These are phyloP conservation scores for Myxozyma mucilagina DNA, from an alignment of 805 yeast genomes.

Conservation along the genomic window DNA sequence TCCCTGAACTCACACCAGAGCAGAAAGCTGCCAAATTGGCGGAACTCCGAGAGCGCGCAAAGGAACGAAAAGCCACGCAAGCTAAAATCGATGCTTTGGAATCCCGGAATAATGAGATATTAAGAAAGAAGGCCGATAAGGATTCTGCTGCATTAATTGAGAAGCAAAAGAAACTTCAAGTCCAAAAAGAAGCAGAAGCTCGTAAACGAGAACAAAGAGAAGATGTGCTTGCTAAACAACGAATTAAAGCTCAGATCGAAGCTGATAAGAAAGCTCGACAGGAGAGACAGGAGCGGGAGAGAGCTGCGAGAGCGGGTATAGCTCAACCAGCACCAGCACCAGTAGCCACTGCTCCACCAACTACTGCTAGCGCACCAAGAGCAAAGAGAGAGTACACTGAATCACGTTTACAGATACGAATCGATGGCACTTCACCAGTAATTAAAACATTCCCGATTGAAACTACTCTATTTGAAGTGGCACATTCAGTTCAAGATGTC, in stretches of 20 bases:
- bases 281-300: slow-evolving; percentile 25
- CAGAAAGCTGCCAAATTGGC: slow-evolving; percentile 38
- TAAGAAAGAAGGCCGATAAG: slow-evolving; percentile 37
- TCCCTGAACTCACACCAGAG: slow-evolving; percentile 36
- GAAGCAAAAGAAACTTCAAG: slow-evolving; percentile 39
- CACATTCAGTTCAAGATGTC: slow-evolving; percentile 33
- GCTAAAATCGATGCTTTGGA: slow-evolving; percentile 39
- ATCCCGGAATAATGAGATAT: slow-evolving; percentile 36
- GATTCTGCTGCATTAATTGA: slow-evolving; percentile 37
- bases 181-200: slow-evolving; percentile 38
- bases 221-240: slow-evolving; percentile 38
- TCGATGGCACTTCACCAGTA: slow-evolving; percentile 34
- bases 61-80: slow-evolving; percentile 37
- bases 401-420: slow-evolving; percentile 33
- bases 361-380: slow-evolving; percentile 26
- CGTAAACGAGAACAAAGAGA: slow-evolving; percentile 38
- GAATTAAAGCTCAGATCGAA: slow-evolving; percentile 40
- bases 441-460: slow-evolving; percentile 36
- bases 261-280: slow-evolving; percentile 41
- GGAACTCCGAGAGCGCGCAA: slow-evolving; percentile 38
- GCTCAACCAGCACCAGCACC: slow-evolving; percentile 12
- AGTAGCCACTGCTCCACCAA: slow-evolving; percentile 21
- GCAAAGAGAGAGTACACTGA: slow-evolving; percentile 31
- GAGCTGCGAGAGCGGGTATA: slow-evolving; percentile 20
- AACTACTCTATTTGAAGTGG: slow-evolving; percentile 37